Conservation (phyloP, 2,329 filamentous ascomycete genomes). For the Epichloe brachyelytri region DNA sequence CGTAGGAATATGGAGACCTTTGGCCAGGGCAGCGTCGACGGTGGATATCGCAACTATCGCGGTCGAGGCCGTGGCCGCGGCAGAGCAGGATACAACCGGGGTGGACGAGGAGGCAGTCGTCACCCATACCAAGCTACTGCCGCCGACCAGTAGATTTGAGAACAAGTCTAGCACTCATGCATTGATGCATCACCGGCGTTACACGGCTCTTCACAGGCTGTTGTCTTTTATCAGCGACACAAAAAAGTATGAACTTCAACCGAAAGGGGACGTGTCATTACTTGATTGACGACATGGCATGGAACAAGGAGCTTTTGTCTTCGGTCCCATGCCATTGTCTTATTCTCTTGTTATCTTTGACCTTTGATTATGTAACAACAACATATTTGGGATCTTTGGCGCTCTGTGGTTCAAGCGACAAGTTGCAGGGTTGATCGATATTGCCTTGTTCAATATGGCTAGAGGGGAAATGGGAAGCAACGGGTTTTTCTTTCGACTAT, state of each 20-base stretch:
- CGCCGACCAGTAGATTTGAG: constrained; percentile 14
- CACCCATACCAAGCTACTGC: constrained; percentile 18
- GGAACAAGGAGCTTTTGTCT: not conserved
- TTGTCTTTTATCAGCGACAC: not conserved
- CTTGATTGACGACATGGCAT: not conserved
- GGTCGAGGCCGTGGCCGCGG: constrained; percentile 61
- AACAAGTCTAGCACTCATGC: not conserved
- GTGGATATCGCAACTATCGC: constrained; percentile 62
- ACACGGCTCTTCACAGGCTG: not conserved
- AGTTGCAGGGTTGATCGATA: constrained; percentile 1
- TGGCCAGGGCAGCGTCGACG: constrained; percentile 89
- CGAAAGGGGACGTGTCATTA: not conserved
- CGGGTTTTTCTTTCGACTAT: not conserved
- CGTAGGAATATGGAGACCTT: constrained; percentile 97
- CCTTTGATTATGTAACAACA: constrained; percentile 20
- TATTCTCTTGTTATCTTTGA: not conserved
- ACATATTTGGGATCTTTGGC: constrained; percentile 8
- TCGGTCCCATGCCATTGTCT: not conserved
- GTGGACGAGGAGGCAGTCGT: constrained; percentile 26
- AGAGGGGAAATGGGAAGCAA: not conserved
- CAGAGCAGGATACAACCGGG: constrained; percentile 25
- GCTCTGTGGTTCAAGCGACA: constrained; percentile 5
- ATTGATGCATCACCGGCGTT: not conserved
- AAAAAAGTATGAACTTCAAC: not conserved
- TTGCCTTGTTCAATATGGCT: not conserved